Base-by-base conservation (phyloP, 2,329 filamentous ascomycete genomes). In the Endoconidiophora polonica region DNA sequence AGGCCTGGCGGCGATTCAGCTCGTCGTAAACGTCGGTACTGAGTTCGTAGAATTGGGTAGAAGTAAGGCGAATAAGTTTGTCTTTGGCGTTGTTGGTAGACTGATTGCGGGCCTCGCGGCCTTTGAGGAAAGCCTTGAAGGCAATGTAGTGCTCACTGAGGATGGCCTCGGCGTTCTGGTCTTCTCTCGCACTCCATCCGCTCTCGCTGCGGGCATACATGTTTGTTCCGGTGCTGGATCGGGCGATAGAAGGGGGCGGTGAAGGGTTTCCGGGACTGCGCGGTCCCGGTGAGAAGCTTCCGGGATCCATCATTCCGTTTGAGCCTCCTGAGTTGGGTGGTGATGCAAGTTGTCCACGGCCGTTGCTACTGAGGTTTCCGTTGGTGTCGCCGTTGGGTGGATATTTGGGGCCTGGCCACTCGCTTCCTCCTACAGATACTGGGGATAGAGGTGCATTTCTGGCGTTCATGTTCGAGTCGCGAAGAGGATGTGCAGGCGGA, bases 1-100 rank as follows among this genome's bases (percentile, higher is more conserved):
- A 72, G 56, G 83, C 76, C 64, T 96, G 88, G 56, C 91, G 79
- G 53, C 91, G 81, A 57, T 93, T 73, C 56, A 96, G 72, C 67
- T 98, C 91, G 65, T 98, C 91, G 66, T 84, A 96, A 39, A 98
- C 90, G 66, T 98, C 91, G 52, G 90, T 96, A 66, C 88, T 95
- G 55, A 98, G 74, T 67, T 98, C 91, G 65, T 94, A 86, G 64
- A 98, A 96, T 64, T 98, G 91, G 24, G 94, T 86, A 1, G 83
- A 72, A 1, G 88, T 94, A 47, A 98, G 74, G 53, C 90, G 79
- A 54, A 95, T 73, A 52, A 96, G 73, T 71, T 98, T 98, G 66
- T 96, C 91, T 60, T 88, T 81, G 50, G 91, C 91, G 65, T 88
- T 83, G 66, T 93, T 94, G 24, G 86, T 81, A 47, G 81, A 81